Evolutionary conservation across 176 grass and related monocot genomes (phyloP).

Genomic region (Oryza officinalis): DNA sequence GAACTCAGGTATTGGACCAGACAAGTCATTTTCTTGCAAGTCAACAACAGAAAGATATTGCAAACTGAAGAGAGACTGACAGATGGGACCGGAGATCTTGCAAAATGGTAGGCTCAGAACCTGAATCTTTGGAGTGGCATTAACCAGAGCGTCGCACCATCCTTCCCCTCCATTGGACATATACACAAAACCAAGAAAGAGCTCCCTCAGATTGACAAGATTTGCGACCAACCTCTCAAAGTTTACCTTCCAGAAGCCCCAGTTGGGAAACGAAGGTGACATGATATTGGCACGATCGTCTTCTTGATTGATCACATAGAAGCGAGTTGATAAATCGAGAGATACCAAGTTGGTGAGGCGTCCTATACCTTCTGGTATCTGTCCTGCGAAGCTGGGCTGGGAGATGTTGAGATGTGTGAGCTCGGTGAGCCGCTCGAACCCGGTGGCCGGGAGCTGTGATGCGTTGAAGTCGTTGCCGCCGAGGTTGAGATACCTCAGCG

Average conservation of each 20-base stretch:
- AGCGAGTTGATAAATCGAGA: too few relatives aligned
- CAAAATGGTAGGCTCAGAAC: slow-evolving; percentile 37
- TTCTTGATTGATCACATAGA: too few relatives aligned
- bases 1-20: slow-evolving; percentile 36
- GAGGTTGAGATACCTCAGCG: slow-evolving; percentile 39
- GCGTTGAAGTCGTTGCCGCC: slow-evolving; percentile 32
- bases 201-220: slow-evolving; percentile 34
- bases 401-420: slow-evolving; percentile 6
- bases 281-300: too few relatives aligned
- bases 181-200: slow-evolving; percentile 40
- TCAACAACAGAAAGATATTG: slow-evolving; percentile 13
- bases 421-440: too few relatives aligned
- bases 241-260: too few relatives aligned
- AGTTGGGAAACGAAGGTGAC: too few relatives aligned
- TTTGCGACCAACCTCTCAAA: slow-evolving; percentile 17
- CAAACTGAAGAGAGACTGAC: slow-evolving; percentile 15
- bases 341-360: too few relatives aligned
- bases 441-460: slow-evolving; percentile 10
- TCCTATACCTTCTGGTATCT: too few relatives aligned
- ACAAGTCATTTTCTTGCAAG: slow-evolving; percentile 34
- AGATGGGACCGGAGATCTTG: slow-evolving; percentile 25
- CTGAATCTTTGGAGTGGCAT: slow-evolving; percentile 20
- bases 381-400: too few relatives aligned
- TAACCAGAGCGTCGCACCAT: slow-evolving; percentile 19
- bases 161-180: slow-evolving; percentile 33